Conservation (phyloP, 345 rosid species). For the Sapria himalayana region DNA sequence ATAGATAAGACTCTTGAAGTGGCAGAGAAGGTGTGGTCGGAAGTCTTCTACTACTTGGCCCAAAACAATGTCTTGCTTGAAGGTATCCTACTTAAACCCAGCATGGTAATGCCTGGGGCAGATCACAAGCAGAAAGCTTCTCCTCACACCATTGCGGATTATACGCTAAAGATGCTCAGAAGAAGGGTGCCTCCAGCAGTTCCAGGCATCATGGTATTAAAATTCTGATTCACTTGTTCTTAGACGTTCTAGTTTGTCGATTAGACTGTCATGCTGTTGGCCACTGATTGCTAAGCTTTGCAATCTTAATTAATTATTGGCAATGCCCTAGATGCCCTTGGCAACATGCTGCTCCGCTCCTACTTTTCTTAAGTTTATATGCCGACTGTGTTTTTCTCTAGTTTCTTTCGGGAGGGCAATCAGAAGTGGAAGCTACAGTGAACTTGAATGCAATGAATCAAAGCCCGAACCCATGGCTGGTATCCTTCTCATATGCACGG, state of each 20-base stretch:
- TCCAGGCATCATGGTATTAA: constrained; percentile 79
- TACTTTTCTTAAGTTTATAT: too few species aligned
- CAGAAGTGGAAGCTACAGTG: constrained; percentile 81
- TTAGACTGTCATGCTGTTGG: neutral
- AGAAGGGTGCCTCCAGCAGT: constrained; percentile 96
- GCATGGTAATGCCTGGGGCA: constrained; percentile 98
- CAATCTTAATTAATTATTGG: too few species aligned
- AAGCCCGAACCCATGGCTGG: constrained; percentile 96
- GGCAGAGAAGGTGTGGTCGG: constrained; percentile 97
- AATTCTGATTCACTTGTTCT: constrained; percentile 3
- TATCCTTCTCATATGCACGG: constrained; percentile 94
- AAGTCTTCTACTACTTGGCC: constrained; percentile 87
- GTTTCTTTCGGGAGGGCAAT: constrained; percentile 98
- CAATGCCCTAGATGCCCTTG: too few species aligned
- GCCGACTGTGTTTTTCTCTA: constrained; percentile 11
- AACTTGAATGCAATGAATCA: constrained; percentile 96
- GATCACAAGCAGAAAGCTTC: constrained; percentile 84
- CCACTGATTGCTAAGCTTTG: too few species aligned
- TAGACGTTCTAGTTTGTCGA: too few species aligned
- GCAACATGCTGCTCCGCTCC: too few species aligned
- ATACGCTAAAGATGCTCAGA: constrained; percentile 75
- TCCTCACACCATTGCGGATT: constrained; percentile 72
- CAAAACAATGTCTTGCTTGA: constrained; percentile 74
- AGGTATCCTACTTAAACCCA: constrained; percentile 88
- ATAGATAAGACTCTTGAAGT: constrained; percentile 89